Conservation (phyloP, 2,329 filamentous ascomycete species). For the Pseudogymnoascus sp. region DNA sequence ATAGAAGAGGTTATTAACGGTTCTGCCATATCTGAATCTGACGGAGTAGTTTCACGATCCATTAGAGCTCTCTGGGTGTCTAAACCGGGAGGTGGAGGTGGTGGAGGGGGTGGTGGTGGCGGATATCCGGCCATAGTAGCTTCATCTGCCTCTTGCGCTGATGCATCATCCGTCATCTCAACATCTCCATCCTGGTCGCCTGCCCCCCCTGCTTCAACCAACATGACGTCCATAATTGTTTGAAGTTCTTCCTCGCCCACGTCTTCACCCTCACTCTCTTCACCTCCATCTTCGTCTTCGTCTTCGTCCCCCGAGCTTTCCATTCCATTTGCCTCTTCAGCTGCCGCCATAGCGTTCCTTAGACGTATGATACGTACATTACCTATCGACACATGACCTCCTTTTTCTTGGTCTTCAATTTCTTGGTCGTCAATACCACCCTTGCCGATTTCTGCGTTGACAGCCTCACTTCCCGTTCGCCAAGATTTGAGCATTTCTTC, state of each 20-base stretch:
- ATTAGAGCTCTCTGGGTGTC: constrained; percentile 36
- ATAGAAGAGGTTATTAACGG: constrained; percentile 54
- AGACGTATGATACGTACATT: background rate
- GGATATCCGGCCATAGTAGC: constrained; percentile 70
- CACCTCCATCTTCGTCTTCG: constrained; percentile 56
- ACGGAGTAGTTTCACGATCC: constrained; percentile 58
- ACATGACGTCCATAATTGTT: constrained; percentile 38
- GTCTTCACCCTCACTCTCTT: constrained; percentile 28
- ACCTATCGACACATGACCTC: constrained; percentile 8
- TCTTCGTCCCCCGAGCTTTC: constrained; percentile 29
- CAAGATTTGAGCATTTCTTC: constrained; percentile 86
- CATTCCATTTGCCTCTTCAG: constrained; percentile 16
- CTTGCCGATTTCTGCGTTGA: constrained; percentile 68
- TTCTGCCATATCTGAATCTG: constrained; percentile 65
- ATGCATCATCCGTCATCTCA: constrained; percentile 38
- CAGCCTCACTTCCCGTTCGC: constrained; percentile 76
- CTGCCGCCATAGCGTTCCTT: constrained; percentile 14
- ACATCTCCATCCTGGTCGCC: constrained; percentile 36
- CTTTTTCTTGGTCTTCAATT: constrained; percentile 31
- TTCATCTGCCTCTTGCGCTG: constrained; percentile 66
- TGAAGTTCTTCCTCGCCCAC: constrained; percentile 14
- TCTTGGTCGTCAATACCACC: constrained; percentile 79
- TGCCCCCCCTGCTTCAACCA: constrained; percentile 42
- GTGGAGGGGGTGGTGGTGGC: constrained; percentile 56
- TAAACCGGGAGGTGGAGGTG: constrained; percentile 38